Percentiles rank a stretch among this genome's conserved stretches.
phyloP scores from a whole-genome alignment of 371 early-diverging fungal genomes.

The Haplosporangium sp. region DNA sequence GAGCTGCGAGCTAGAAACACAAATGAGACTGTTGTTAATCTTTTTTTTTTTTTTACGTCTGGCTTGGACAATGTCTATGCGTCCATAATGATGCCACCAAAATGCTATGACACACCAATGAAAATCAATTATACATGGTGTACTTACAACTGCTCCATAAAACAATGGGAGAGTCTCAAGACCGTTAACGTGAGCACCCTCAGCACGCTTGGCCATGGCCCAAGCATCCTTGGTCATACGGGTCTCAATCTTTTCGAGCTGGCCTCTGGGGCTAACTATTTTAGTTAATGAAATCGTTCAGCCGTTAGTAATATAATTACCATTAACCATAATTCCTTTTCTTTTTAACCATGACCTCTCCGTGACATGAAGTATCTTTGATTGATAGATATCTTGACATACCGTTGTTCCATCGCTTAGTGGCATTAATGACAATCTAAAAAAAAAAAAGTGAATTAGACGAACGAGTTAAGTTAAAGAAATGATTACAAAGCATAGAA shows the following conservation, averaged over 20 bases:
- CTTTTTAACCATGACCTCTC: no score
- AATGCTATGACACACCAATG: background rate
- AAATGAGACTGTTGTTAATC: no score
- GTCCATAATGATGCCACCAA: no score
- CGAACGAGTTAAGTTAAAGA: background rate
- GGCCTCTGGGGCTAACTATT: slow-evolving; percentile 53
- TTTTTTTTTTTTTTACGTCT: no score
- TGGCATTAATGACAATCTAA: slow-evolving; percentile 44
- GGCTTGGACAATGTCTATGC: no score
- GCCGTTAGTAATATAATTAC: no score
- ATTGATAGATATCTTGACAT: background rate
- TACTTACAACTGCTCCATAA: slow-evolving; percentile 54
- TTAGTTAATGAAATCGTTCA: background rate
- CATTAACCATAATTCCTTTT: background rate
- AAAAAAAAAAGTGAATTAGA: no score
- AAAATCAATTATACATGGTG: background rate
- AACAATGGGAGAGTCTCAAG: slow-evolving; percentile 52
- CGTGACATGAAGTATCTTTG: no score
- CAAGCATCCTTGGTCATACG: slow-evolving; percentile 50
- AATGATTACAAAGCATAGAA: background rate
- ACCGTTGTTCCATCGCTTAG: slow-evolving; percentile 57
- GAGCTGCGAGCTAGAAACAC: slow-evolving; percentile 42
- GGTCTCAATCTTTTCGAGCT: slow-evolving; percentile 49
- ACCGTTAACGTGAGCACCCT: slow-evolving; percentile 55
- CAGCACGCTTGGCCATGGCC: slow-evolving; percentile 58